Evolutionary conservation across 2,329 filamentous ascomycete species (phyloP).

Genomic region (Dendryphion nanum): DNA sequence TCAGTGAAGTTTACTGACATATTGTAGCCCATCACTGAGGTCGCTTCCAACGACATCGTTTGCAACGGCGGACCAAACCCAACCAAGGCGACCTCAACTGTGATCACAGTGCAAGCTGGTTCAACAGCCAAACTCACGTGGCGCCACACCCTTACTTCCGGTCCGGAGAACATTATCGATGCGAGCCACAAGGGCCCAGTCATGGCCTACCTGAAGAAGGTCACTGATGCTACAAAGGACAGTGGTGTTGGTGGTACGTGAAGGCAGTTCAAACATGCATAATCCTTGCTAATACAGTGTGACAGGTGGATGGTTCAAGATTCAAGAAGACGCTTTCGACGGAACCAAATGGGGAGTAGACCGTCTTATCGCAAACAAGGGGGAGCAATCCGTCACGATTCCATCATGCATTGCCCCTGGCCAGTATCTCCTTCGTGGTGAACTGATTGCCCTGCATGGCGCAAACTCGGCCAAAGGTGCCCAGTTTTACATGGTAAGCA

Average conservation of each 20-base stretch:
- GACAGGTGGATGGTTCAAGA: constrained; percentile 34
- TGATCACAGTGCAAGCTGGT: constrained; percentile 45
- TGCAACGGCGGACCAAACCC: constrained; percentile 61
- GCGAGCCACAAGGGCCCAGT: constrained; percentile 56
- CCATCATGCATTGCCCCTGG: constrained; percentile 36
- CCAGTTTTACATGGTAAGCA: constrained; percentile 42
- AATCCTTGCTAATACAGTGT: background rate
- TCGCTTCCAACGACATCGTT: constrained; percentile 53
- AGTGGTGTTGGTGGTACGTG: constrained; percentile 24
- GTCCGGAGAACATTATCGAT: constrained; percentile 56
- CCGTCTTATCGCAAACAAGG: constrained; percentile 38
- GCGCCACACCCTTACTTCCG: constrained; percentile 55
- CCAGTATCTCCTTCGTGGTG: constrained; percentile 43
- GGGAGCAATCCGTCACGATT: constrained; percentile 43
- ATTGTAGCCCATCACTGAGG: constrained; percentile 52
- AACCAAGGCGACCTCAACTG: constrained; percentile 24
- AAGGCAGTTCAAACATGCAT: constrained; percentile 5
- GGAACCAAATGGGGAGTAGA: constrained; percentile 35
- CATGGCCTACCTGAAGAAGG: constrained; percentile 59
- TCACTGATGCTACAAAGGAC: constrained; percentile 45
- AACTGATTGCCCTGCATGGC: constrained; percentile 28
- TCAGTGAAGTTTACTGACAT: no score
- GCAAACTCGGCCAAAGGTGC: constrained; percentile 30
- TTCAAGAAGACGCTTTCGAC: constrained; percentile 40
- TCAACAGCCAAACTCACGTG: constrained; percentile 54